Conservation (phyloP, 306 rosid species). For the Vachellia pachyceras region DNA sequence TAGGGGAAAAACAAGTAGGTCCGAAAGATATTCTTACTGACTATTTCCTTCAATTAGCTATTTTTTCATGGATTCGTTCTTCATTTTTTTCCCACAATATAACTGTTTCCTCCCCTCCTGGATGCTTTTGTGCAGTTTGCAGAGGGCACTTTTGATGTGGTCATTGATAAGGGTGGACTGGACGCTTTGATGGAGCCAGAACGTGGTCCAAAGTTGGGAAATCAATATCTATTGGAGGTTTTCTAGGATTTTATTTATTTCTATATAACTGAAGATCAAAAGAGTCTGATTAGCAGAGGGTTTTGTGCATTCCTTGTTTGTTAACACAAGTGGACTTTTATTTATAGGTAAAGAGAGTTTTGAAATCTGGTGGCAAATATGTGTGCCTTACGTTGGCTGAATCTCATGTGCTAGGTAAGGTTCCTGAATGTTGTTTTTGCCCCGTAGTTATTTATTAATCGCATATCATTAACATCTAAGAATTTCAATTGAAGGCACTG, state of each 20-base stretch:
- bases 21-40: neutral
- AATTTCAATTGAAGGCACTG: no score
- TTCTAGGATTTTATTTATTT: neutral
- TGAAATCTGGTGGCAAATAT: conserved; percentile 80
- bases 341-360: conserved; percentile 79
- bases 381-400: conserved; percentile 92
- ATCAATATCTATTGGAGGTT: conserved; percentile 82
- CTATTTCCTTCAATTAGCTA: neutral
- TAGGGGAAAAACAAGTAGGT: neutral
- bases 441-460: neutral
- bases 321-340: conserved; percentile 8
- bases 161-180: conserved; percentile 94
- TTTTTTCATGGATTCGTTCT: neutral
- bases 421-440: neutral
- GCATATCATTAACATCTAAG: neutral
- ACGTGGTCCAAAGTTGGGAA: conserved; percentile 80
- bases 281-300: conserved; percentile 5
- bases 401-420: conserved; percentile 81
- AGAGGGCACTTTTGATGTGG: conserved; percentile 59
- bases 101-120: neutral
- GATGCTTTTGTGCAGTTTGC: conserved; percentile 52
- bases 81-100: neutral
- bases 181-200: conserved; percentile 98
- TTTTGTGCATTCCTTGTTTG: conserved; percentile 15
- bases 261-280: neutral